phyloP scores from a whole-genome alignment of 2,329 filamentous ascomycete species.

The Purpureocillium lavendulum region DNA sequence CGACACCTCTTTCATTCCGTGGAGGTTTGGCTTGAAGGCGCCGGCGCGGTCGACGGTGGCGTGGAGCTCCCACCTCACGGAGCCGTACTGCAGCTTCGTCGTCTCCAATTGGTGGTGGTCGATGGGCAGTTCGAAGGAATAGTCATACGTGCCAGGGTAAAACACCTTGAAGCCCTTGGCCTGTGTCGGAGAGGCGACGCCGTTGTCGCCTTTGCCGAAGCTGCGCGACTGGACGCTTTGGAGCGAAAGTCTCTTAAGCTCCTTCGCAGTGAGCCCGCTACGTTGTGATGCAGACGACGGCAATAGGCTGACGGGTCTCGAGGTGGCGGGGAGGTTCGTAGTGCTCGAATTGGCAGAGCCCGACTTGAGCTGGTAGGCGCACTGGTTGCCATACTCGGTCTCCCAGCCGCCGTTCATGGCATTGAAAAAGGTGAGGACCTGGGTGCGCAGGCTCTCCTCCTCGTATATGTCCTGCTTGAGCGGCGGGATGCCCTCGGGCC shows the following conservation, averaged over 20 bases:
- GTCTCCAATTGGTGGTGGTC: constrained; percentile 86
- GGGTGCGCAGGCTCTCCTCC: constrained; percentile 76
- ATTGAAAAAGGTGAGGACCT: constrained; percentile 90
- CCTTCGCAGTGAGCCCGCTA: constrained; percentile 30
- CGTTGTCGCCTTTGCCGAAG: constrained; percentile 70
- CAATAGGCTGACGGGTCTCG: constrained; percentile 10
- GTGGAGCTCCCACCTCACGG: constrained; percentile 81
- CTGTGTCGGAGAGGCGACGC: constrained; percentile 49
- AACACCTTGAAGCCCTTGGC: constrained; percentile 80
- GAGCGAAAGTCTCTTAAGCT: constrained; percentile 62
- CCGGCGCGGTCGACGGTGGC: constrained; percentile 78
- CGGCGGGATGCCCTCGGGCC: constrained; percentile 93
- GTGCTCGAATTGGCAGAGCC: constrained; percentile 25
- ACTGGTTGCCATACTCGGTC: constrained; percentile 55
- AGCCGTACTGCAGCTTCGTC: constrained; percentile 77
- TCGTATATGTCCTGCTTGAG: constrained; percentile 77
- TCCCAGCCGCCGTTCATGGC: constrained; percentile 55
- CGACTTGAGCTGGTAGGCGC: constrained; percentile 42
- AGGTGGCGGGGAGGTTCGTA: constrained; percentile 18
- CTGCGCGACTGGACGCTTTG: constrained; percentile 77
- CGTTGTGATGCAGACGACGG: constrained; percentile 13
- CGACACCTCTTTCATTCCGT: constrained; percentile 72
- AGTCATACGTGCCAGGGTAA: constrained; percentile 59
- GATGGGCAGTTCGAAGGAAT: constrained; percentile 77
- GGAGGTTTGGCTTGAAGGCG: constrained; percentile 80